Conservation (phyloP, 139 green algal species). For the Chlorella sp. region DNA sequence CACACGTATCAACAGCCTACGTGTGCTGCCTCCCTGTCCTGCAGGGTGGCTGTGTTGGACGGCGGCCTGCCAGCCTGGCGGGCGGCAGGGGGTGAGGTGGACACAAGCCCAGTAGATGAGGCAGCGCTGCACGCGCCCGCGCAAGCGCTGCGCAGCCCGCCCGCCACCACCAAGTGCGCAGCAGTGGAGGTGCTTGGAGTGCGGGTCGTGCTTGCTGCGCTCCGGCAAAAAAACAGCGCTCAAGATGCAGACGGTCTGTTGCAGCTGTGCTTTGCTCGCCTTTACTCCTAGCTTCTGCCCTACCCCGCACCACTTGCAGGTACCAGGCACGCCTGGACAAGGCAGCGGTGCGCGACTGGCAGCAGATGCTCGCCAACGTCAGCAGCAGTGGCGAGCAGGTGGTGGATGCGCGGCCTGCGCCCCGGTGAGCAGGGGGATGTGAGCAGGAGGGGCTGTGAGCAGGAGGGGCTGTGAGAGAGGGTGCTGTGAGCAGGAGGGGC, state of each 20-base stretch:
- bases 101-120: slow-evolving; percentile 41
- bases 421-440: slow-evolving; percentile 33
- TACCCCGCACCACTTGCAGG: background rate
- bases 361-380: slow-evolving; percentile 71
- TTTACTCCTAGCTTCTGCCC: too few relatives aligned
- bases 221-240: too few relatives aligned
- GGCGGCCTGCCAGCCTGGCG: slow-evolving; percentile 90
- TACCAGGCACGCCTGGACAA: slow-evolving; percentile 40
- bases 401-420: slow-evolving; percentile 82
- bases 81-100: slow-evolving; percentile 55
- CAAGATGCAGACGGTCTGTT: too few relatives aligned
- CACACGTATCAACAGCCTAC: too few relatives aligned
- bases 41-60: slow-evolving; percentile 89
- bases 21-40: too few relatives aligned
- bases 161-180: background rate
- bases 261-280: too few relatives aligned
- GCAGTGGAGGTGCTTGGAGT: too few relatives aligned
- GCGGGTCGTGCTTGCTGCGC: too few relatives aligned
- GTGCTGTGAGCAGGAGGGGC: too few relatives aligned
- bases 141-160: slow-evolving; percentile 36
- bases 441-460: too few relatives aligned
- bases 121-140: slow-evolving; percentile 41
- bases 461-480: too few relatives aligned
- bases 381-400: slow-evolving; percentile 57
- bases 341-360: slow-evolving; percentile 57